Evolutionary conservation across 2,329 filamentous ascomycete species (phyloP), one percentile per base, ranked within the genome.

Genomic region (Colletotrichum sp.): DNA sequence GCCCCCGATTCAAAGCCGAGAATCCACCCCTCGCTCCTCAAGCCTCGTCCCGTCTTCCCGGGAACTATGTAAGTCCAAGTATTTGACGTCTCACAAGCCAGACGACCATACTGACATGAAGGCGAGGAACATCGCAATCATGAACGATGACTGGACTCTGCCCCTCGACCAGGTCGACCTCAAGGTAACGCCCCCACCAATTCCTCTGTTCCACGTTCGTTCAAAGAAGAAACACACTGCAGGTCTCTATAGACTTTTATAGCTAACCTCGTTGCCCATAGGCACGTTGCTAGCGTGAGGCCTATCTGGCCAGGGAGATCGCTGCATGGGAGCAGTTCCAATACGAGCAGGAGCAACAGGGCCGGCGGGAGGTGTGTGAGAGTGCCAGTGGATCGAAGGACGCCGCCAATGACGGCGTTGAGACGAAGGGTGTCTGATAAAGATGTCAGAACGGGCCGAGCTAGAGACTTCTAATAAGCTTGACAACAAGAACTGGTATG

Each of bases 231-330:
- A 11, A 19, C 39, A 9, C 39, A n/a, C 19, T 22, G 3, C 39
- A 22, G 6, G 19, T 13, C 19, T 48, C 19, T 48, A 6, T 48
- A n/a, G 6, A n/a, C 1, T 2, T n/a, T 48, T 0, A 12, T 0
- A n/a, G 6, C 19, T 22, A n/a, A 48, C 39, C 0, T 7, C 19
- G 6, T 48, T 1, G 0, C 0, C 19, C 1, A 9, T n/a, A 48
- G 39, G 19, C 39, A 12, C 39, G 19, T 0, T 9, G 8, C 11
- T 19, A 48, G 39, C 19, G 19, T 48, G 39, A 48, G 39, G 39
- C 12, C 19, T 22, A 22, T n/a, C 39, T 48, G 9, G 19, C 39
- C 19, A 48, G 39, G 19, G 39, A 48, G 5, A 4, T n/a, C 0
- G 39, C 19, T 22, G 39, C 39, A 1, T 48, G 19, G 39, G 39